These are phyloP conservation scores for Knufia petricola DNA, from an alignment of 2,329 filamentous ascomycete genomes.

Conservation along the genomic window DNA sequence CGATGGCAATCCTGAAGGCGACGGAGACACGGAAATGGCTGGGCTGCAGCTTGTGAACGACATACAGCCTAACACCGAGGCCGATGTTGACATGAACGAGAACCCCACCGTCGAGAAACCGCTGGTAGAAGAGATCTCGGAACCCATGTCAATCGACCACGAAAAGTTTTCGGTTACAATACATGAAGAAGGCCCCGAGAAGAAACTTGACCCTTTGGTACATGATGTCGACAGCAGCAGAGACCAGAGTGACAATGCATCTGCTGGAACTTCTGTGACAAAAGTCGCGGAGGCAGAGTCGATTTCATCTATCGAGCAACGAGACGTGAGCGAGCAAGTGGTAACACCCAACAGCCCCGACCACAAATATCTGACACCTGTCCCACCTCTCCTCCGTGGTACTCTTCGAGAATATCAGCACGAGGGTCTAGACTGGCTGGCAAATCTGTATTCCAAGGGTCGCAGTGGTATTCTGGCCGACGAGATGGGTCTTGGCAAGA, in stretches of 20 bases:
- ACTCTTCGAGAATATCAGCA: slow-evolving; percentile 93
- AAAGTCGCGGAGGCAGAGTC: slow-evolving; percentile 38
- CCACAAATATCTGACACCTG: slow-evolving; percentile 24
- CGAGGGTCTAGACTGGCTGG: slow-evolving; percentile 93
- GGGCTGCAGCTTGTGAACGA: slow-evolving; percentile 22
- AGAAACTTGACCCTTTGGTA: not conserved
- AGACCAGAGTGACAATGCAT: slow-evolving; percentile 31
- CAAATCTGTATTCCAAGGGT: slow-evolving; percentile 78
- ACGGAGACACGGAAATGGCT: slow-evolving; percentile 28
- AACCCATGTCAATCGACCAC: slow-evolving; percentile 3
- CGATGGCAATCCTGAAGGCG: slow-evolving; percentile 22
- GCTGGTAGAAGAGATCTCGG: slow-evolving; percentile 1
- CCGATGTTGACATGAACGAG: not conserved
- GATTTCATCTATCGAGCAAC: slow-evolving; percentile 30
- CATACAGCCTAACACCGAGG: not conserved
- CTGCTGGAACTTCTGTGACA: slow-evolving; percentile 34
- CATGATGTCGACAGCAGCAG: slow-evolving; percentile 8
- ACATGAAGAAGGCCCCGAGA: not conserved
- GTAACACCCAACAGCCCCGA: slow-evolving; percentile 18
- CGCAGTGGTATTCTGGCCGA: slow-evolving; percentile 96
- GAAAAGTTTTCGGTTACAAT: not conserved
- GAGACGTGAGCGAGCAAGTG: slow-evolving; percentile 14
- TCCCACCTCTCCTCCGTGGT: slow-evolving; percentile 71
- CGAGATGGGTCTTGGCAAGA: slow-evolving; percentile 97
- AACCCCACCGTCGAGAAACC: not conserved